Percentiles rank a stretch among this genome's conserved stretches.
phyloP scores from a whole-genome alignment of 2,329 filamentous ascomycete species.

The Zasmidium citrigriseum region DNA sequence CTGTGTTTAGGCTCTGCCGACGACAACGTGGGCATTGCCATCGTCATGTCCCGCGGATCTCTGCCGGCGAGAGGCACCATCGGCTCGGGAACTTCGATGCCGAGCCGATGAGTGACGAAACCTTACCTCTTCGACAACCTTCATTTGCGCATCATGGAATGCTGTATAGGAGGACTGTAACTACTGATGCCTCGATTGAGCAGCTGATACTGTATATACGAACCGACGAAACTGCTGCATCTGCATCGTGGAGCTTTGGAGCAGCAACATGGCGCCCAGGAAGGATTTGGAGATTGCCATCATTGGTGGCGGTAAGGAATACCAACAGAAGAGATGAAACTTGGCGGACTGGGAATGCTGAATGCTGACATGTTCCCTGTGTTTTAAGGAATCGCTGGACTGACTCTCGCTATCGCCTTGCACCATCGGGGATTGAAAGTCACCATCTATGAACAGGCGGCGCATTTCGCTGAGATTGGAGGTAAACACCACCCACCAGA shows the following conservation, averaged over 20 bases:
- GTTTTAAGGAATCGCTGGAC: conserved; percentile 55
- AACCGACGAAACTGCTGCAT: too few relatives aligned
- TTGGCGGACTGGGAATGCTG: neutral
- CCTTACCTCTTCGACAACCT: neutral
- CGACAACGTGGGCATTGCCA: too few relatives aligned
- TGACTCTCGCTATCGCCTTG: conserved; percentile 57
- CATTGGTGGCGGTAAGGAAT: conserved; percentile 22
- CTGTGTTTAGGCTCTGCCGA: too few relatives aligned
- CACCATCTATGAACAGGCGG: conserved; percentile 59
- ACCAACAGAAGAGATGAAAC: neutral
- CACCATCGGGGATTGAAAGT: conserved; percentile 44
- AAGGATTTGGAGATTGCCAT: conserved; percentile 23
- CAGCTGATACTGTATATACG: too few relatives aligned
- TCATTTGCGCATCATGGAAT: neutral
- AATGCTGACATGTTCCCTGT: neutral
- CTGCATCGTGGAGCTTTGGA: too few relatives aligned
- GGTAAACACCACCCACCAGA: neutral
- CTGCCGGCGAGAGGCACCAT: too few relatives aligned
- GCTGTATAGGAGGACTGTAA: too few relatives aligned
- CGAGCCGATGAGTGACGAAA: neutral
- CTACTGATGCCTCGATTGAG: too few relatives aligned
- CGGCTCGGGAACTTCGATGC: neutral
- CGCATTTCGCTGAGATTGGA: conserved; percentile 59
- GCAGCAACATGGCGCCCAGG: conserved; percentile 16
- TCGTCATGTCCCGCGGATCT: too few relatives aligned